Evolutionary conservation across 148 eudicot species (phyloP).

Genomic region (Cornus florida): DNA sequence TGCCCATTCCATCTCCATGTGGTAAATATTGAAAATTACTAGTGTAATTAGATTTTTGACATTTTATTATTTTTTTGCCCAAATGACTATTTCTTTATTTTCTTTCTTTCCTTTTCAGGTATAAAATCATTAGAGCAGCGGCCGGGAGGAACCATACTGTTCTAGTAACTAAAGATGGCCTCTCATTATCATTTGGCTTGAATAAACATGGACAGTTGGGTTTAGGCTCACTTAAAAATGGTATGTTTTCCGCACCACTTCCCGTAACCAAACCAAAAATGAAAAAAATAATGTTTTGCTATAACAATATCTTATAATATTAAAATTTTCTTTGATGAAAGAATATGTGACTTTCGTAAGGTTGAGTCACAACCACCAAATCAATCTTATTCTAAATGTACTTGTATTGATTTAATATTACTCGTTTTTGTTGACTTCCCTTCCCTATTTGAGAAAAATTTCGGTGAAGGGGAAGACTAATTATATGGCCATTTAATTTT

Average conservation of each 20-base stretch:
- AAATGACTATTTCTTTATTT: neutral
- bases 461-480: too few species aligned
- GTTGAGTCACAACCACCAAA: too few species aligned
- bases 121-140: conserved; percentile 71
- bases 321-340: neutral
- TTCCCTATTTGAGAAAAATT: too few species aligned
- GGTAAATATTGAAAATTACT: neutral
- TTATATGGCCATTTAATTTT: too few species aligned
- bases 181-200: conserved; percentile 90
- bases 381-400: neutral
- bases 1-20: neutral
- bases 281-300: neutral
- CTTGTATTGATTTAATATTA: neutral
- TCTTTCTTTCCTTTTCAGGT: conserved; percentile 37
- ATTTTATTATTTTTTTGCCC: neutral
- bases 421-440: too few species aligned
- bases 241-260: conserved; percentile 31
- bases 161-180: conserved; percentile 74
- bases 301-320: neutral
- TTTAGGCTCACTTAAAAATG: conserved; percentile 76
- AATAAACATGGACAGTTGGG: conserved; percentile 99
- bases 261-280: neutral
- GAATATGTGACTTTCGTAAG: neutral
- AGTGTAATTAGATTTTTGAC: neutral
- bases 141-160: conserved; percentile 86